Conservation (phyloP, 257 asterid species). For the Verbena officinalis region DNA sequence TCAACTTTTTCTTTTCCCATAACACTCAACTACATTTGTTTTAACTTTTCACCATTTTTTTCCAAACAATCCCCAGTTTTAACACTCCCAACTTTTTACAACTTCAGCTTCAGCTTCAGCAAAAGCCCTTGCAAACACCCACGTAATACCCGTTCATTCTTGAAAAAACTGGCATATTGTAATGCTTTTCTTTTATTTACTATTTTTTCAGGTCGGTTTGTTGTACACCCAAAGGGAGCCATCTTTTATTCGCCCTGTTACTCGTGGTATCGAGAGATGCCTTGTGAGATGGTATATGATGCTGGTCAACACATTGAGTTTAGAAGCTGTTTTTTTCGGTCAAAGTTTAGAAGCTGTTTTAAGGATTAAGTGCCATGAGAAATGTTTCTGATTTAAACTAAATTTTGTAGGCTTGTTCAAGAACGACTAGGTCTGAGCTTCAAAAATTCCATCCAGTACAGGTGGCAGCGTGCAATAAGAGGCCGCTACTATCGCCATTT, state of each 20-base stretch:
- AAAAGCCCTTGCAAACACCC: no score
- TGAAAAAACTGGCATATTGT: neutral
- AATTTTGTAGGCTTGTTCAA: slow-evolving; percentile 84
- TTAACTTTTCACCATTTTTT: no score
- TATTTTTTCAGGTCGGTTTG: slow-evolving; percentile 70
- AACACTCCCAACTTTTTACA: no score
- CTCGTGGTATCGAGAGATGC: slow-evolving; percentile 92
- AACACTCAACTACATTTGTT: no score
- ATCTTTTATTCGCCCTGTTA: slow-evolving; percentile 80
- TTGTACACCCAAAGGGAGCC: slow-evolving; percentile 90
- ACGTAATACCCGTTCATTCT: no score
- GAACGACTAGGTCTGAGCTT: slow-evolving; percentile 57
- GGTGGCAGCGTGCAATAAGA: slow-evolving; percentile 76
- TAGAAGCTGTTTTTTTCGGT: no score
- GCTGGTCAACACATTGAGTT: slow-evolving; percentile 20
- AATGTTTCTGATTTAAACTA: slow-evolving; percentile 32
- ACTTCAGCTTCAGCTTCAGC: no score
- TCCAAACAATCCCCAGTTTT: no score
- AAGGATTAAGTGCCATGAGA: slow-evolving; percentile 11
- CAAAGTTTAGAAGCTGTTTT: no score
- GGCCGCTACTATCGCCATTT: slow-evolving; percentile 97
- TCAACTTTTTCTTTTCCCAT: no score
- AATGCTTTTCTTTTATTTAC: neutral
- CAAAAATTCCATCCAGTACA: slow-evolving; percentile 47
- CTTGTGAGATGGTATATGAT: slow-evolving; percentile 86